Percentiles rank a stretch among this genome's conserved stretches.
These are phyloP conservation scores for Arthroderma uncinatum DNA, from an alignment of 2,329 filamentous ascomycete genomes.

Conservation along the genomic window DNA sequence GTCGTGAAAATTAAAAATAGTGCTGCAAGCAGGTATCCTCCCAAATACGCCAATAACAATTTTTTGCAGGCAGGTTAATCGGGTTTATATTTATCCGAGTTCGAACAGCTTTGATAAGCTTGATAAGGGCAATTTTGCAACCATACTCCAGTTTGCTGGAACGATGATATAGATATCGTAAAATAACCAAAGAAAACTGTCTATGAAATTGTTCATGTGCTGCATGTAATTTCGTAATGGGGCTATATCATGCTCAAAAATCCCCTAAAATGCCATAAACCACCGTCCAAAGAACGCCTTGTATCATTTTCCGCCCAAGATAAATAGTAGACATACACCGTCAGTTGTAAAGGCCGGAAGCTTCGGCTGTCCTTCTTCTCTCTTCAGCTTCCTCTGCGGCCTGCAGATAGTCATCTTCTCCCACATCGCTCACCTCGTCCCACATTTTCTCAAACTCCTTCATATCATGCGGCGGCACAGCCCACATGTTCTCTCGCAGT, in stretches of 20 bases:
- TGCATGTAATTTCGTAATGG: too few species aligned
- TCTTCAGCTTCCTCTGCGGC: slow-evolving; percentile 62
- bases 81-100: not conserved
- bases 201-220: too few species aligned
- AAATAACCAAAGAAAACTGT: too few species aligned
- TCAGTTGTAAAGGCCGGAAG: slow-evolving; percentile 12
- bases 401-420: slow-evolving; percentile 71
- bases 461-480: slow-evolving; percentile 54
- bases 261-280: not conserved
- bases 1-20: not conserved
- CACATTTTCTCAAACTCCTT: slow-evolving; percentile 71
- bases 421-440: slow-evolving; percentile 78
- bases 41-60: not conserved
- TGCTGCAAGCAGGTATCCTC: not conserved
- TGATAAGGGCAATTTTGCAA: too few species aligned
- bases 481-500: slow-evolving; percentile 85
- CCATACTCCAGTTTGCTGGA: not conserved
- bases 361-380: slow-evolving; percentile 38
- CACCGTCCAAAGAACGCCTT: not conserved
- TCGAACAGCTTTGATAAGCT: too few species aligned
- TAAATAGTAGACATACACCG: not conserved
- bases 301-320: not conserved
- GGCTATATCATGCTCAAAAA: too few species aligned
- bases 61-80: not conserved
- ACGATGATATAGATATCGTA: too few species aligned